Conservation (phyloP, 225 moss, liverwort and hornwort genomes). For the Pseudoscleropodium purum region DNA sequence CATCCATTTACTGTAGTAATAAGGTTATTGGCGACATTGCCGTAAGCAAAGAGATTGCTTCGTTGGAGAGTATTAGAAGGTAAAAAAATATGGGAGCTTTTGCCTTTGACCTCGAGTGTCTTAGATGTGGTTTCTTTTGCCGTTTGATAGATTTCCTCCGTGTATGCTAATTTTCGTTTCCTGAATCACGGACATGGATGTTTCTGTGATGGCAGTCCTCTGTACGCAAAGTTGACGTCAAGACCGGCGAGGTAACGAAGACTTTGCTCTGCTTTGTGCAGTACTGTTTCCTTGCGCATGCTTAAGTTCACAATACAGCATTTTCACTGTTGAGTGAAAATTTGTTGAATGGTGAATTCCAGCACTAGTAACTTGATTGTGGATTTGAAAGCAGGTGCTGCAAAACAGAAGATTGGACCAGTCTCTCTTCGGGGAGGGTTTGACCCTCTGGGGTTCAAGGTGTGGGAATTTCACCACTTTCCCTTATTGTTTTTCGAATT, state of each 20-base stretch:
- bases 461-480: constrained; percentile 5
- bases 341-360: background rate
- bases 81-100: background rate
- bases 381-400: constrained; percentile 51
- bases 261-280: background rate
- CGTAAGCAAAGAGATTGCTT: background rate
- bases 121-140: background rate
- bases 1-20: background rate
- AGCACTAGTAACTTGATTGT: constrained; percentile 1
- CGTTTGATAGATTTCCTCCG: background rate
- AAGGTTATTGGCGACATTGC: background rate
- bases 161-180: background rate
- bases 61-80: background rate
- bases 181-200: background rate
- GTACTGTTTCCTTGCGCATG: background rate
- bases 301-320: background rate
- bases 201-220: constrained; percentile 68
- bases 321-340: background rate
- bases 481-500: background rate
- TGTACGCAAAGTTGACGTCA: constrained; percentile 80
- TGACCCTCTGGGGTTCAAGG: constrained; percentile 95
- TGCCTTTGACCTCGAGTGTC: background rate
- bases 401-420: constrained; percentile 35
- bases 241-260: constrained; percentile 74
- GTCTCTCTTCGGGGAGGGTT: constrained; percentile 78